Evolutionary conservation across 495 filamentous ascomycete species (phyloP).

Genomic region (Trichoderma erinaceum): DNA sequence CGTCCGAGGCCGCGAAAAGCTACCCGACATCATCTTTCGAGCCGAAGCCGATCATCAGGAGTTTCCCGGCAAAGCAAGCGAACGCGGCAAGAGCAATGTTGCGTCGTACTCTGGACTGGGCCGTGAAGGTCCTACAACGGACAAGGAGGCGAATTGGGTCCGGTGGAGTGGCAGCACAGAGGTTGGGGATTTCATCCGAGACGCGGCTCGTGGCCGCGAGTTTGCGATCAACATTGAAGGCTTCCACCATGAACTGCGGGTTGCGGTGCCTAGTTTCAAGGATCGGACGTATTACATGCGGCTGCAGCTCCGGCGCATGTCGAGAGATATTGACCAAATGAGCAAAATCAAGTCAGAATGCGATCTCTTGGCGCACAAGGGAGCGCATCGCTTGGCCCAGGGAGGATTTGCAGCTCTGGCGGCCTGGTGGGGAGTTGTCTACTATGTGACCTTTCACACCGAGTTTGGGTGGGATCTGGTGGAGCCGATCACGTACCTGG

Average conservation of each 20-base stretch:
- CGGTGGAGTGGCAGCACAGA: constrained; percentile 90
- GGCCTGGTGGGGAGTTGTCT: constrained; percentile 76
- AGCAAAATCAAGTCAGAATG: constrained; percentile 75
- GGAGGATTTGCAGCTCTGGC: constrained; percentile 66
- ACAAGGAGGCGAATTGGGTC: constrained; percentile 55
- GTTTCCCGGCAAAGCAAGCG: constrained; percentile 25
- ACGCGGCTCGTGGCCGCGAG: constrained; percentile 74
- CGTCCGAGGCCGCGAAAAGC: constrained; percentile 53
- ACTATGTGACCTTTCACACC: constrained; percentile 70
- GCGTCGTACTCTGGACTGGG: constrained; percentile 57
- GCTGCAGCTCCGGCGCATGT: constrained; percentile 64
- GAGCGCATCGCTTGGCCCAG: constrained; percentile 73
- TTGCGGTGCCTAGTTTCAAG: constrained; percentile 79
- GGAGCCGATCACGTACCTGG: constrained; percentile 86
- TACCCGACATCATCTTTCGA: constrained; percentile 71
- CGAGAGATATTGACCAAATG: constrained; percentile 56
- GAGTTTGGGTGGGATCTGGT: constrained; percentile 83
- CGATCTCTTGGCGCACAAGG: constrained; percentile 66
- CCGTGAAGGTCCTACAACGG: constrained; percentile 37
- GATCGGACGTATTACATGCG: constrained; percentile 86
- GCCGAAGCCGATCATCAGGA: constrained; percentile 60
- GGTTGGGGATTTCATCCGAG: constrained; percentile 91
- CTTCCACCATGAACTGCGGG: constrained; percentile 58
- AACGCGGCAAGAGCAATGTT: constrained; percentile 32
- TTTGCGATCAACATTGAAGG: constrained; percentile 83